A percentile compares a stretch with the other conserved stretches of the same genome.
phyloP scores from a whole-genome alignment of 2,329 filamentous ascomycete species.

The Fusarium buharicum region DNA sequence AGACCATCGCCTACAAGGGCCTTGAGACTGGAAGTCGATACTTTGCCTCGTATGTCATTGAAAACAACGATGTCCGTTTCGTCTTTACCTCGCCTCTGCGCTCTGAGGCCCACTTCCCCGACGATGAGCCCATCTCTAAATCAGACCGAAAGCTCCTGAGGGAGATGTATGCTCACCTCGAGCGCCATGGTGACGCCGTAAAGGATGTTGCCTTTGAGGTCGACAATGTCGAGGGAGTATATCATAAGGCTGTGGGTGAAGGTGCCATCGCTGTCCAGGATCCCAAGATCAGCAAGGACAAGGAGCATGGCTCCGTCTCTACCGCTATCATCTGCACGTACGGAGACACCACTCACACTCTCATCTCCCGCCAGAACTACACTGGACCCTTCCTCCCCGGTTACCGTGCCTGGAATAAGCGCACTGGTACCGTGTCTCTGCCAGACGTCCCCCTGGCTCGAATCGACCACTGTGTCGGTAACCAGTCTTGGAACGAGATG shows the following conservation, averaged over 20 bases:
- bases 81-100: constrained; percentile 86
- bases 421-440: constrained; percentile 56
- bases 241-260: constrained; percentile 73
- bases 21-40: constrained; percentile 87
- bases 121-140: constrained; percentile 68
- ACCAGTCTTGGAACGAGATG: constrained; percentile 96
- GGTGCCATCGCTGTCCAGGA: constrained; percentile 71
- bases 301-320: constrained; percentile 72
- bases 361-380: constrained; percentile 80
- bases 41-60: constrained; percentile 85
- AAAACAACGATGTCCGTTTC: constrained; percentile 80
- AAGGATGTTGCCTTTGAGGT: constrained; percentile 97
- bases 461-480: constrained; percentile 97
- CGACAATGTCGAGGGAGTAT: constrained; percentile 85
- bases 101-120: constrained; percentile 63
- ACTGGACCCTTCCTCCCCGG: constrained; percentile 83
- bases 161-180: constrained; percentile 84
- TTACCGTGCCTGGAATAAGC: constrained; percentile 68
- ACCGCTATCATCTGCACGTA: constrained; percentile 89
- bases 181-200: constrained; percentile 90
- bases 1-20: constrained; percentile 82
- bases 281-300: constrained; percentile 66
- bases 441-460: constrained; percentile 74
- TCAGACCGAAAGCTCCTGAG: constrained; percentile 73
- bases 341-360: constrained; percentile 93